A percentile compares a stretch with the other conserved stretches of the same genome.
Conservation (phyloP, 225 moss, liverwort and hornwort species). For the Climacium dendroides region DNA sequence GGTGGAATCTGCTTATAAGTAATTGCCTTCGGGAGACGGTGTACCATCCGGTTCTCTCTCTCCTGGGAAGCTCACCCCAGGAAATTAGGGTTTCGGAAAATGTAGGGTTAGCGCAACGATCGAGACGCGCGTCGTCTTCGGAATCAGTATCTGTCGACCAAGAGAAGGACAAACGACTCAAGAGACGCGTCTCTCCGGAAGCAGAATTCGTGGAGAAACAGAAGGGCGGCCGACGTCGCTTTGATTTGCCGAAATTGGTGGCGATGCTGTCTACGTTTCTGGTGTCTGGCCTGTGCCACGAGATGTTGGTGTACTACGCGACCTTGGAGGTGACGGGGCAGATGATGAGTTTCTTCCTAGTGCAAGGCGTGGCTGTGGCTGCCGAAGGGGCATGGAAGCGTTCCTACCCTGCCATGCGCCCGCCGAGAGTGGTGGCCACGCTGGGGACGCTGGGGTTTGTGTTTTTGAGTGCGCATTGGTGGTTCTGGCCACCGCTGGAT, state of each 20-base stretch:
- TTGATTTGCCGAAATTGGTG: not conserved
- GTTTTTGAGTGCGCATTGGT: not conserved
- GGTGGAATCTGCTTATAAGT: slow-evolving; percentile 43
- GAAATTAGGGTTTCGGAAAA: not conserved
- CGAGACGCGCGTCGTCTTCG: not conserved
- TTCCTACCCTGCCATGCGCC: not conserved
- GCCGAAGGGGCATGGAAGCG: slow-evolving; percentile 8
- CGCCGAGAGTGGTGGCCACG: not conserved
- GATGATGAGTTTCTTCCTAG: slow-evolving; percentile 31
- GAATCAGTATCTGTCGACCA: not conserved
- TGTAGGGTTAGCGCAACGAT: not conserved
- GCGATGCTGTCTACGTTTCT: slow-evolving; percentile 19
- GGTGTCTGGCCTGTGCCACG: slow-evolving; percentile 35
- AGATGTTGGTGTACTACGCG: slow-evolving; percentile 26
- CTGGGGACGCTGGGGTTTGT: slow-evolving; percentile 6
- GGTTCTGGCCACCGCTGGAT: slow-evolving; percentile 32
- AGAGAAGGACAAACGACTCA: not conserved
- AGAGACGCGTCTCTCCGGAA: not conserved
- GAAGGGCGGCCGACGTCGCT: not conserved
- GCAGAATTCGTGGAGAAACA: not conserved
- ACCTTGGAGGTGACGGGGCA: slow-evolving; percentile 10
- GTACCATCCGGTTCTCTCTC: slow-evolving; percentile 13
- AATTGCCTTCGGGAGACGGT: slow-evolving; percentile 25
- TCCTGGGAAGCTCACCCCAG: not conserved
- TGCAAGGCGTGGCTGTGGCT: slow-evolving; percentile 20